phyloP scores from a whole-genome alignment of 2,329 filamentous ascomycete genomes.

The Periconia sp. region DNA sequence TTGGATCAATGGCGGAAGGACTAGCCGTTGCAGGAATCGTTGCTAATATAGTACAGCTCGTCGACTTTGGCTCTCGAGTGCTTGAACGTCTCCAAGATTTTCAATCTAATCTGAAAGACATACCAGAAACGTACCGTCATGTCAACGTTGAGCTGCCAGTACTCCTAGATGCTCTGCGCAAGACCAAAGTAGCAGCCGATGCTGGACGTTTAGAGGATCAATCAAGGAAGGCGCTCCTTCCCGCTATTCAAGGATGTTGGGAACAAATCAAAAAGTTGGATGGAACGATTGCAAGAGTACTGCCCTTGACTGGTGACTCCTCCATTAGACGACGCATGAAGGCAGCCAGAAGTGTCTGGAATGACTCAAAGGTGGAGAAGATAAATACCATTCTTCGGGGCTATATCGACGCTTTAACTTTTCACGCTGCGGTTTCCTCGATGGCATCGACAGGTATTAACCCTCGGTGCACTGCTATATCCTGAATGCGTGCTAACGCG shows the following conservation, averaged over 20 bases:
- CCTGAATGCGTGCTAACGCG: neutral
- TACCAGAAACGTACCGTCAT: slow-evolving; percentile 18
- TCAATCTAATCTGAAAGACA: slow-evolving; percentile 6
- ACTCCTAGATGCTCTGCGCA: neutral
- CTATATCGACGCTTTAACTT: neutral
- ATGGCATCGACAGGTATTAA: neutral
- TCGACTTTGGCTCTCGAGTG: slow-evolving; percentile 17
- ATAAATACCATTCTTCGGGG: neutral
- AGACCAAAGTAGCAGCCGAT: neutral
- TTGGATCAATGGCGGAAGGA: too few relatives aligned
- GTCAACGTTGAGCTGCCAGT: slow-evolving; percentile 12
- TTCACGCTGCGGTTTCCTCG: neutral
- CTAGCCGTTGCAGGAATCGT: slow-evolving; percentile 14
- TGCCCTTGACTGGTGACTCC: neutral
- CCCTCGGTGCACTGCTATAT: neutral
- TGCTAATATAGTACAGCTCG: slow-evolving; percentile 19
- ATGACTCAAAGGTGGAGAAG: neutral
- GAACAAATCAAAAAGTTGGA: neutral
- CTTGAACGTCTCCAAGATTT: slow-evolving; percentile 15
- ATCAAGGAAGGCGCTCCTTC: neutral
- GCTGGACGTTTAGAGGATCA: neutral
- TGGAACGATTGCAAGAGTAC: neutral
- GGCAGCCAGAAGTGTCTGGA: neutral
- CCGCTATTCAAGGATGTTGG: neutral
- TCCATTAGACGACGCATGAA: neutral